phyloP scores from a whole-genome alignment of 1,139 yeast genomes.

The Kurtzmaniella natalensis region DNA sequence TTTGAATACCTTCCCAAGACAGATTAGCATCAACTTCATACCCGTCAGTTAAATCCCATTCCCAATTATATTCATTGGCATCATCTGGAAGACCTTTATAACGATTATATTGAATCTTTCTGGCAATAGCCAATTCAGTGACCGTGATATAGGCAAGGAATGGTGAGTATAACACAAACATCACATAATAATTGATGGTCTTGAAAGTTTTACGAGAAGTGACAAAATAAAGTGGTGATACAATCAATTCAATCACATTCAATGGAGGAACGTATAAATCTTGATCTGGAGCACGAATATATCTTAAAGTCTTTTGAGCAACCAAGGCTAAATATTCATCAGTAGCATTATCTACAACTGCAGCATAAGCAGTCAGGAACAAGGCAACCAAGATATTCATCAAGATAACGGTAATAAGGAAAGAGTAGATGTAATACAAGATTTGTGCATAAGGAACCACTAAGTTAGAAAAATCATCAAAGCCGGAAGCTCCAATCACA shows the following conservation, averaged over 20 bases:
- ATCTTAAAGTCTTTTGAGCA: slow-evolving; percentile 78
- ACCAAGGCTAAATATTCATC: slow-evolving; percentile 83
- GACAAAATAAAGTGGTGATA: slow-evolving; percentile 34
- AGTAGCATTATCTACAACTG: slow-evolving; percentile 76
- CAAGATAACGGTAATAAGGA: slow-evolving; percentile 66
- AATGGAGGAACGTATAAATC: slow-evolving; percentile 85
- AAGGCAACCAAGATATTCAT: slow-evolving; percentile 81
- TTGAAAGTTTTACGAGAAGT: slow-evolving; percentile 24
- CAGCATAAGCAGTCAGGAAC: slow-evolving; percentile 79
- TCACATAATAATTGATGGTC: slow-evolving; percentile 44
- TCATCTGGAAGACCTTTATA: slow-evolving; percentile 66
- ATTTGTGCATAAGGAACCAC: slow-evolving; percentile 84
- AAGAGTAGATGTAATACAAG: slow-evolving; percentile 71
- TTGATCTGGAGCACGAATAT: slow-evolving; percentile 84
- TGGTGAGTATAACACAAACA: slow-evolving; percentile 69
- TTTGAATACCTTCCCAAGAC: slow-evolving; percentile 40
- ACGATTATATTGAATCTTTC: slow-evolving; percentile 69
- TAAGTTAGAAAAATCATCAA: slow-evolving; percentile 62
- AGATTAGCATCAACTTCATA: slow-evolving; percentile 38
- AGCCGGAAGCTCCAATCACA: slow-evolving; percentile 68
- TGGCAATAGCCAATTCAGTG: slow-evolving; percentile 62
- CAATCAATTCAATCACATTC: slow-evolving; percentile 60
- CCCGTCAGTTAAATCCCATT: slow-evolving; percentile 84
- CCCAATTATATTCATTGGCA: slow-evolving; percentile 73
- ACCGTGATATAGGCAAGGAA: slow-evolving; percentile 55